Evolutionary conservation across 352 stramenopile species (phyloP), one percentile per base, ranked within the genome.

Genomic region (Peronospora destructor): DNA sequence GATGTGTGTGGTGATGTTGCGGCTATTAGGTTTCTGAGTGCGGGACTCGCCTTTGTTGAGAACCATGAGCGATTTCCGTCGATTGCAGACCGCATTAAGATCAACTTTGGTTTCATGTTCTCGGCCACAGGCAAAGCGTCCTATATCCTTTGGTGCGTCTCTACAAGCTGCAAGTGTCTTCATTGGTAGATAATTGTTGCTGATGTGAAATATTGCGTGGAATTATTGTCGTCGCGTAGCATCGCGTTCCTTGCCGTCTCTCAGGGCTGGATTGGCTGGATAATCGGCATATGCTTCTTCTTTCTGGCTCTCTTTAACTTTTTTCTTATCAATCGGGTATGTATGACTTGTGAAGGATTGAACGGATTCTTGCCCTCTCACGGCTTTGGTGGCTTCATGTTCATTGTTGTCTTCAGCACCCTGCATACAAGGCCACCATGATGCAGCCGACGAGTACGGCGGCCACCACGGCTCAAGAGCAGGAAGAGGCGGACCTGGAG

Each of bases 21-120:
- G 39, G 10, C 11, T 59, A 26, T n/a, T 48, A 89, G 75, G 62
- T 76, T 79, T 38, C 41, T 86, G 35, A 76, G 75, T 12, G 59
- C 56, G 9, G 74, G 73, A 4, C 65, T 92, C 8, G 78, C 84
- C 4, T 89, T 92, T 42, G 66, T 92, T 52, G 81, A 92, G 59
- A 90, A 90, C 61, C 81, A 89, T 47, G 78, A 92, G 45, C 73
- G 73, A 51, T 92, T 92, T 59, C 78, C 81, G 13, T 85, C 74
- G 21, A 33, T 87, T 5, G 75, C 78, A 7, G 68, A 87, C 50
- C 84, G 85, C 41, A 73, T 89, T 21, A 92, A 92, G 71, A 46
- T 76, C 36, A 92, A 92, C 73, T 92, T 92, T 59, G 81, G 76
- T 35, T 92, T 92, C 56, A 92, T 92, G 81, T 92, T 92, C 64